phyloP scores from a whole-genome alignment of 768 basidiomycete genomes.

The Punctularia strigosozonata region DNA sequence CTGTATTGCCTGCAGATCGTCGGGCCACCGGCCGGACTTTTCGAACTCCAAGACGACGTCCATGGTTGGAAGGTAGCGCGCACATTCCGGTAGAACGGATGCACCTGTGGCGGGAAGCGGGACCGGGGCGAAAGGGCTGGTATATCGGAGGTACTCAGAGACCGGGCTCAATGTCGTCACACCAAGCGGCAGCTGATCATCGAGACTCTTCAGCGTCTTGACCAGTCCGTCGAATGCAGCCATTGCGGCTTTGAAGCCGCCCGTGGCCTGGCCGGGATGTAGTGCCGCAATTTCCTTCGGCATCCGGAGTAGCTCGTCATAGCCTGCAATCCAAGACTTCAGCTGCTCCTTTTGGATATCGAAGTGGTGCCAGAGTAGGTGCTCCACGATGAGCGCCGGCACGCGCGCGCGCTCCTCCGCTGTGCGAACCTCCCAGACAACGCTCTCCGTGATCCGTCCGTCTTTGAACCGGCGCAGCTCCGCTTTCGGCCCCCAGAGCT shows the following conservation, averaged over 20 bases:
- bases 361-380: conserved; percentile 71
- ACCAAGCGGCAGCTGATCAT: conserved; percentile 62
- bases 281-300: conserved; percentile 40
- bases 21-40: conserved; percentile 88
- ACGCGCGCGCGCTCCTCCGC: conserved; percentile 73
- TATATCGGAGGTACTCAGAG: conserved; percentile 71
- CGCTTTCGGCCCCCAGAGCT: conserved; percentile 86
- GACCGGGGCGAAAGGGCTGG: conserved; percentile 71
- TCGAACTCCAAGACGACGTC: conserved; percentile 83
- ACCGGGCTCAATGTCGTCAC: conserved; percentile 67
- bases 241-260: conserved; percentile 65
- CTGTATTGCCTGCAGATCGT: conserved; percentile 85
- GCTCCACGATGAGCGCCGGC: conserved; percentile 59
- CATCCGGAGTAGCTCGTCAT: conserved; percentile 46
- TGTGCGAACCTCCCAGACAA: conserved; percentile 89
- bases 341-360: conserved; percentile 41
- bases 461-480: conserved; percentile 95
- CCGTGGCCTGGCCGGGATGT: conserved; percentile 20
- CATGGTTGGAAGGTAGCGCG: conserved; percentile 58
- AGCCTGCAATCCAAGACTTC: conserved; percentile 44
- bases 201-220: conserved; percentile 61
- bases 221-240: conserved; percentile 72
- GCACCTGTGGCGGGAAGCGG: conserved; percentile 47
- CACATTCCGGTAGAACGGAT: conserved; percentile 39
- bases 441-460: conserved; percentile 82